Conservation (phyloP, 345 rosid genomes). For the Camelina hispida region DNA sequence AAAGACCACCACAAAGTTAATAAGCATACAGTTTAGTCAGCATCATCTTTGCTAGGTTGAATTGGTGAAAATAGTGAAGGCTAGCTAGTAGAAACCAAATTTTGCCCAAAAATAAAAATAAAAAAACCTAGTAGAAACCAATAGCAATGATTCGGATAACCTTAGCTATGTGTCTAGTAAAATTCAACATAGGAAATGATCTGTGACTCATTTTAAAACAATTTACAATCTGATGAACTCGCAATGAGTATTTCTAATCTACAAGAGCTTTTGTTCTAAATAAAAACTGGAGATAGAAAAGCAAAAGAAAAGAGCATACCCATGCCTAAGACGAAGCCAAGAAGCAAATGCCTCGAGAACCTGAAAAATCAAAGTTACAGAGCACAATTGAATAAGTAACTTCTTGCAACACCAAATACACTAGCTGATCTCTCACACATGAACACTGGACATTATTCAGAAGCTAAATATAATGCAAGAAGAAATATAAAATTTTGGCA, state of each 20-base stretch:
- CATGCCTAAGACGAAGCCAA: slow-evolving; percentile 92
- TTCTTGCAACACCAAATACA: slow-evolving; percentile 27
- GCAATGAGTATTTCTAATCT: slow-evolving; percentile 6
- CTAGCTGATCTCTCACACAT: slow-evolving; percentile 23
- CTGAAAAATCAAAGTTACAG: slow-evolving; percentile 51
- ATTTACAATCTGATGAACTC: slow-evolving; percentile 5
- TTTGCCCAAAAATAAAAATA: too few relatives aligned
- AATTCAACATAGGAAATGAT: slow-evolving; percentile 17
- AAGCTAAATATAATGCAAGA: slow-evolving; percentile 24
- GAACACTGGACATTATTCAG: not conserved
- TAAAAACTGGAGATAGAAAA: slow-evolving; percentile 15
- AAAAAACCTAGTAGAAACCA: slow-evolving; percentile 11
- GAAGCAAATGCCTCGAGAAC: slow-evolving; percentile 99
- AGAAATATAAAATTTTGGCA: not conserved
- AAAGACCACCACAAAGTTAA: slow-evolving; percentile 29
- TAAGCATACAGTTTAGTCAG: slow-evolving; percentile 18
- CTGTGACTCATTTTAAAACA: slow-evolving; percentile 5
- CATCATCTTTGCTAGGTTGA: slow-evolving; percentile 23
- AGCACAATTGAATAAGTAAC: slow-evolving; percentile 23
- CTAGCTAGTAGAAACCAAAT: slow-evolving; percentile 18
- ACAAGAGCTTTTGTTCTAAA: slow-evolving; percentile 18
- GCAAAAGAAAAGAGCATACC: slow-evolving; percentile 55
- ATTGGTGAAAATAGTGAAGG: slow-evolving; percentile 6
- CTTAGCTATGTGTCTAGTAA: slow-evolving; percentile 23
- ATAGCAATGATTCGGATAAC: slow-evolving; percentile 9